phyloP scores from a whole-genome alignment of 352 stramenopile genomes.

The Phytophthora pistaciae region DNA sequence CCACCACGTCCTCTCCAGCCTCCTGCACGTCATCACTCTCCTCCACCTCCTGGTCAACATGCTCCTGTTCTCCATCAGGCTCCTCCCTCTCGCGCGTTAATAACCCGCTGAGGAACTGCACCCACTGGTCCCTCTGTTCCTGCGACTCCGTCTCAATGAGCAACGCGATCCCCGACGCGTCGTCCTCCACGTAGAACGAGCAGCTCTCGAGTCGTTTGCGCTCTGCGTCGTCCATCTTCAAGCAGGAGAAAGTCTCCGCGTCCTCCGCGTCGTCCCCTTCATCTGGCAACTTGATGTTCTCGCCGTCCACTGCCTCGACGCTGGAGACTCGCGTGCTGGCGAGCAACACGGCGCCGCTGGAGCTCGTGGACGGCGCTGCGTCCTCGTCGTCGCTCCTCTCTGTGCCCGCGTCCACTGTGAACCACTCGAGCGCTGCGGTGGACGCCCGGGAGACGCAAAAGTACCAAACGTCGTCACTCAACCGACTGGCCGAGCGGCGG shows the following conservation, averaged over 20 bases:
- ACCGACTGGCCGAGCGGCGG: constrained; percentile 15
- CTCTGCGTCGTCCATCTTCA: constrained; percentile 27
- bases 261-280: constrained; percentile 11
- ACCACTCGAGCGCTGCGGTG: constrained; percentile 46
- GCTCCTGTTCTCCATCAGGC: constrained; percentile 1
- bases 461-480: constrained; percentile 63
- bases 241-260: constrained; percentile 8
- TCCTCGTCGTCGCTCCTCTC: constrained; percentile 43
- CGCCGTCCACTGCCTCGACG: constrained; percentile 53
- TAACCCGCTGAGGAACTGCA: constrained; percentile 29
- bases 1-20: constrained; percentile 22
- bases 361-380: constrained; percentile 2
- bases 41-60: constrained; percentile 4
- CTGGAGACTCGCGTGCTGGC: constrained; percentile 45
- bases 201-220: constrained; percentile 44
- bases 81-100: constrained; percentile 7
- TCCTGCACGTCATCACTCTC: constrained; percentile 20
- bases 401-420: constrained; percentile 42
- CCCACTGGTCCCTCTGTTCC: constrained; percentile 43
- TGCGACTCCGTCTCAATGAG: constrained; percentile 41
- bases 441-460: constrained; percentile 42
- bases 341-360: constrained; percentile 36
- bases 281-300: constrained; percentile 35
- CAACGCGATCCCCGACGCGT: constrained; percentile 16
- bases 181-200: constrained; percentile 61